Conservation (phyloP, 805 yeast genomes). For the Candida chauliodis region DNA sequence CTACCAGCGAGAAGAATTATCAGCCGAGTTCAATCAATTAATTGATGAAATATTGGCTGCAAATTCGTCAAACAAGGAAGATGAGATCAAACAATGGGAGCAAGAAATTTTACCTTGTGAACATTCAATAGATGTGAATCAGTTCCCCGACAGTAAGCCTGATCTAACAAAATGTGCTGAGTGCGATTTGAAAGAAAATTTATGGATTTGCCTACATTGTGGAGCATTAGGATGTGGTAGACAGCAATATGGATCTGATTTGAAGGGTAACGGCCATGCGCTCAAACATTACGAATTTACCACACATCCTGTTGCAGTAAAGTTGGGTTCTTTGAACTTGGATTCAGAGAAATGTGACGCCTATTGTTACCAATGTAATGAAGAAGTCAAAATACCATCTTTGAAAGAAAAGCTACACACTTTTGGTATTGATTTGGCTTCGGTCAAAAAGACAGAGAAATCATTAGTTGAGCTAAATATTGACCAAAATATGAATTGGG, state of each 20-base stretch:
- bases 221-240: constrained; percentile 95
- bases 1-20: constrained; percentile 19
- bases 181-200: constrained; percentile 69
- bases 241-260: constrained; percentile 83
- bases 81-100: constrained; percentile 89
- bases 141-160: constrained; percentile 17
- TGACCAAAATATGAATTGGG: constrained; percentile 92
- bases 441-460: constrained; percentile 73
- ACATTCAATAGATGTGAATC: constrained; percentile 62
- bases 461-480: constrained; percentile 83
- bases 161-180: constrained; percentile 45
- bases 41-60: constrained; percentile 50
- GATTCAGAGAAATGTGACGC: constrained; percentile 68
- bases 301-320: constrained; percentile 80
- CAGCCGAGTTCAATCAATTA: constrained; percentile 20
- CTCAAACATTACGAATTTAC: constrained; percentile 58
- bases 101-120: constrained; percentile 77
- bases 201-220: constrained; percentile 92
- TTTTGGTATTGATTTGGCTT: constrained; percentile 64
- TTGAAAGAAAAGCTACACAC: constrained; percentile 45
- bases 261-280: constrained; percentile 92
- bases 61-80: constrained; percentile 54
- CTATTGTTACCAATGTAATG: constrained; percentile 85
- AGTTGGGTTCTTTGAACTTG: constrained; percentile 80
- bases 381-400: constrained; percentile 76